Conservation (phyloP, 1,139 yeast species). For the Geotrichum reessii region DNA sequence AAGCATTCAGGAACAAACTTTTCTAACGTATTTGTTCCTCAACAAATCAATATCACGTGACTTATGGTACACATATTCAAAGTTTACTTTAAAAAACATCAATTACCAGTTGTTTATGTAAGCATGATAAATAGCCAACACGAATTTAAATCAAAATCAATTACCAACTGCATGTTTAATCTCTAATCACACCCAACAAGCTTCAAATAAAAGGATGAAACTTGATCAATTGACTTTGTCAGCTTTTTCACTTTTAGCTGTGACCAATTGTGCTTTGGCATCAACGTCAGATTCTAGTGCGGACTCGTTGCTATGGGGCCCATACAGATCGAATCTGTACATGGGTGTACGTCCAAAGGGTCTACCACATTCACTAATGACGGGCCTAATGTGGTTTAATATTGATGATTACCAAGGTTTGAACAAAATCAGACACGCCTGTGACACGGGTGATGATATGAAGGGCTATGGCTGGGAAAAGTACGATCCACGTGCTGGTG, state of each 20-base stretch:
- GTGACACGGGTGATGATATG: constrained; percentile 70
- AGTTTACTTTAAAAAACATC: no score
- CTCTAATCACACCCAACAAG: neutral
- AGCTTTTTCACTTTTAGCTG: neutral
- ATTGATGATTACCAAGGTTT: constrained; percentile 55
- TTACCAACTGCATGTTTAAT: neutral
- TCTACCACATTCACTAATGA: constrained; percentile 63
- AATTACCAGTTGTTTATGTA: no score
- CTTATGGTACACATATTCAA: no score
- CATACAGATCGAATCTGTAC: constrained; percentile 82
- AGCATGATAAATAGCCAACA: no score
- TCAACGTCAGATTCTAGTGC: neutral
- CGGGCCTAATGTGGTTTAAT: constrained; percentile 90
- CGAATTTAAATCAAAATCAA: no score
- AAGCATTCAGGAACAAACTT: no score
- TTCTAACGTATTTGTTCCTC: no score
- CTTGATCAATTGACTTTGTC: neutral
- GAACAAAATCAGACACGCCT: constrained; percentile 65
- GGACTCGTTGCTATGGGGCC: constrained; percentile 74
- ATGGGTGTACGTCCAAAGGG: constrained; percentile 75
- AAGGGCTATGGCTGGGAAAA: constrained; percentile 76
- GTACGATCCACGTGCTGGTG: constrained; percentile 86
- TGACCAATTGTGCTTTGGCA: neutral
- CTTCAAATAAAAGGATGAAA: neutral
- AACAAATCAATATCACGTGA: no score